Evolutionary conservation across 176 grass and related monocot genomes (phyloP).

Genomic region (Guadua angustifolia): DNA sequence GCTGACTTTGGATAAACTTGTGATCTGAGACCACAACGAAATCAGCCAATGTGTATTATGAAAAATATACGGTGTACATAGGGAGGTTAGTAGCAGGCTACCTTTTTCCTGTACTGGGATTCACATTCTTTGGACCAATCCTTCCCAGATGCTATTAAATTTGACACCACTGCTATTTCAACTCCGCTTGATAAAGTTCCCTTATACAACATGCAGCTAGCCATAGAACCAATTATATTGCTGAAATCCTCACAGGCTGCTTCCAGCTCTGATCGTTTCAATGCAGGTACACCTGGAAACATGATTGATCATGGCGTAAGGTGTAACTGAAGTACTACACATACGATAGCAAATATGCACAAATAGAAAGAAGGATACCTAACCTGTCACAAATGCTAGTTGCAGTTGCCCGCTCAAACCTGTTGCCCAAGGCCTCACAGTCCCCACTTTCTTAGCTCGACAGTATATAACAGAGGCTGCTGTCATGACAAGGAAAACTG

Average conservation of each 20-base stretch:
- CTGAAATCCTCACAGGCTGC: conserved; percentile 84
- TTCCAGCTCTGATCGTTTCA: conserved; percentile 68
- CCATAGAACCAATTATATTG: conserved; percentile 65
- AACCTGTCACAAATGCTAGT: conserved; percentile 76
- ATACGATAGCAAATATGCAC: background rate
- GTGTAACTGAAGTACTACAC: background rate
- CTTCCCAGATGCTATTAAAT: conserved; percentile 39
- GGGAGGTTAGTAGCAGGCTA: conserved; percentile 28
- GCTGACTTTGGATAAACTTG: conserved; percentile 62
- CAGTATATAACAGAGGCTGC: conserved; percentile 46
- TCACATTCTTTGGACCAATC: conserved; percentile 83
- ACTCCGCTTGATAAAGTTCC: conserved; percentile 84
- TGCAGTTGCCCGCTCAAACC: conserved; percentile 80
- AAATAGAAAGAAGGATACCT: conserved; percentile 47
- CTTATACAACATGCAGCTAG: conserved; percentile 69
- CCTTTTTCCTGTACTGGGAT: conserved; percentile 81
- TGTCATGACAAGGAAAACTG: conserved; percentile 45
- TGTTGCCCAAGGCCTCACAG: conserved; percentile 73
- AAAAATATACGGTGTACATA: background rate
- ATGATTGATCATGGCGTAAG: conserved; percentile 37
- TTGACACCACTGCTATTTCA: conserved; percentile 73
- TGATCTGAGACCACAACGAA: conserved; percentile 50
- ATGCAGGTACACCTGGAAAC: conserved; percentile 63
- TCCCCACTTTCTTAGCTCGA: conserved; percentile 53
- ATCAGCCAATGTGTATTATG: background rate